These are phyloP conservation scores for Termitomyces sp. DNA, from an alignment of 768 basidiomycete species.

Conservation along the genomic window DNA sequence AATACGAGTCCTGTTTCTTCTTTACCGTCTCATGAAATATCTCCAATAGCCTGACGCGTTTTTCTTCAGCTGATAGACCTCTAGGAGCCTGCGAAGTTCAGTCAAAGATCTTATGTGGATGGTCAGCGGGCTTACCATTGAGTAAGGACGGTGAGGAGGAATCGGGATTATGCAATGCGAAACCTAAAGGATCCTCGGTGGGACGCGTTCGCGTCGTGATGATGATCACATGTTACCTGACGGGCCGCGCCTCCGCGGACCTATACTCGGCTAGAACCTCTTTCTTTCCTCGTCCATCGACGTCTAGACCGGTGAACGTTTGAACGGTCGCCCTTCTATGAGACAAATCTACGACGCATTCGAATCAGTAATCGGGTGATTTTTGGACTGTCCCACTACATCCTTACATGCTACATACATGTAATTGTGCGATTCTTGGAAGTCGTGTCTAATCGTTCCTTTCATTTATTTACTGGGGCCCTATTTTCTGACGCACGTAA, in stretches of 20 bases:
- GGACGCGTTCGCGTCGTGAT: neutral
- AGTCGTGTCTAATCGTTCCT: slow-evolving; percentile 33
- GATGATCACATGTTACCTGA: too few species aligned
- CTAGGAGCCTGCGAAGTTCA: slow-evolving; percentile 56
- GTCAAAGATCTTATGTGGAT: neutral
- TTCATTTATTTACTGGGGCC: slow-evolving; percentile 35
- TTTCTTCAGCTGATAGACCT: slow-evolving; percentile 88
- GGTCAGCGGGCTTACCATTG: slow-evolving; percentile 8
- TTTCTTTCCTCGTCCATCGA: neutral
- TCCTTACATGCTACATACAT: too few species aligned
- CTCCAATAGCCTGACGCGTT: slow-evolving; percentile 83
- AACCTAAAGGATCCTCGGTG: neutral
- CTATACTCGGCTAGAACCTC: neutral
- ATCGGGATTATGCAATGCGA: neutral
- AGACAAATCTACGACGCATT: neutral
- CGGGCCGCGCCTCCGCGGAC: too few species aligned
- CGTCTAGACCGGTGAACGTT: neutral
- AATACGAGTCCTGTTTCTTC: neutral
- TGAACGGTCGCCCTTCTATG: too few species aligned
- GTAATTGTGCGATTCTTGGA: slow-evolving; percentile 34
- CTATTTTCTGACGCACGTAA: slow-evolving; percentile 20
- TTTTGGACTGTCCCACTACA: too few species aligned
- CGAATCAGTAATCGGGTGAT: too few species aligned
- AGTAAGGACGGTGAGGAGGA: too few species aligned
- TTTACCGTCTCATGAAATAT: slow-evolving; percentile 90